Evolutionary conservation across 441 rosid genomes (phyloP).

Genomic region (Populus hybrid): DNA sequence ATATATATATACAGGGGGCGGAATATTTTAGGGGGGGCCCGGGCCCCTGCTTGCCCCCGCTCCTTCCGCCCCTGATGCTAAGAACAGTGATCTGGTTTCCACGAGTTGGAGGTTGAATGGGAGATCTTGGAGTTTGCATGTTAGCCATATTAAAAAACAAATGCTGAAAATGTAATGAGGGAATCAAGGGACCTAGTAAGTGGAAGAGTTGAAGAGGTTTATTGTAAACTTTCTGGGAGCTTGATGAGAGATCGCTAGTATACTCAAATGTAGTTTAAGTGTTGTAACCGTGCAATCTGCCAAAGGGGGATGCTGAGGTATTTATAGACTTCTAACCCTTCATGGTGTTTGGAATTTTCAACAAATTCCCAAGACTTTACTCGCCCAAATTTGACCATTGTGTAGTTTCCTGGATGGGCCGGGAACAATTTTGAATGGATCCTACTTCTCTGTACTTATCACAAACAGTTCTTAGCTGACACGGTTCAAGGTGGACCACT

Average conservation of each 20-base stretch:
- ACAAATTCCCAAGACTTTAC: background rate
- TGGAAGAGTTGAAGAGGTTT: background rate
- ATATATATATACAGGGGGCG: no score
- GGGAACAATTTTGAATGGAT: background rate
- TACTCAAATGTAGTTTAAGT: background rate
- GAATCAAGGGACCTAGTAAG: background rate
- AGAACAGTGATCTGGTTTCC: conserved; percentile 55
- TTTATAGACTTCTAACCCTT: background rate
- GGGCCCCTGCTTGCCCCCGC: no score
- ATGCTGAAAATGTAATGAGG: background rate
- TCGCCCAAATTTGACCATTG: background rate
- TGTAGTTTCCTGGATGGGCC: background rate
- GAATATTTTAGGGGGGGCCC: no score
- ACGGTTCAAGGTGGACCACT: background rate
- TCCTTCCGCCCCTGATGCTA: conserved; percentile 43
- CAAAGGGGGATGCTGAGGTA: background rate
- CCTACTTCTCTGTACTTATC: background rate
- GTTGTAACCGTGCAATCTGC: background rate
- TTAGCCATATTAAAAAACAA: background rate
- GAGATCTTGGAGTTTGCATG: conserved; percentile 4
- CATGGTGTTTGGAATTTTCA: no score
- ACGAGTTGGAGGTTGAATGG: conserved; percentile 48
- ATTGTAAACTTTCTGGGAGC: background rate
- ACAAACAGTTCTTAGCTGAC: background rate
- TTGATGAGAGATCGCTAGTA: background rate